Evolutionary conservation across 2,329 filamentous ascomycete genomes (phyloP), one percentile per base, ranked within the genome.

Genomic region (Penicillium sclerotiorum): DNA sequence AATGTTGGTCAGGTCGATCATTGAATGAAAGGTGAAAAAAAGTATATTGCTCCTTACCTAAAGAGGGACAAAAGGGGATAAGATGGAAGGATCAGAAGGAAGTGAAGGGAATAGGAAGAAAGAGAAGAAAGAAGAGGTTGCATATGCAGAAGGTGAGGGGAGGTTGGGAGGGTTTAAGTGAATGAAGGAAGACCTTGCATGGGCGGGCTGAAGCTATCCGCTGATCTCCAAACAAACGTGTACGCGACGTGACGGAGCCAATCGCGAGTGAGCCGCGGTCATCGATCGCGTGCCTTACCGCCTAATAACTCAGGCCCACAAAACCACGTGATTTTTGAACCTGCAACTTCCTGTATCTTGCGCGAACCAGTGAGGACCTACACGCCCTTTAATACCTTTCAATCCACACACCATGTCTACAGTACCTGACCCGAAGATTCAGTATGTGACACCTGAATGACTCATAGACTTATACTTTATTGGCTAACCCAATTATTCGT

Each of bases 361-460:
- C n/a, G n/a, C 50, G 39, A 30, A 46, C 39, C 41, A 28, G 27
- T 36, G 38, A 38, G 40, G 42, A 43, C 38, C 32, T 41, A 36
- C 46, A 49, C 48, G 38, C 56, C 64, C 49, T 65, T 65, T 62
- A 63, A 66, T 65, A 63, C 55, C 36, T 46, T 44, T 33, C 37
- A 20, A 30, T 25, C 39, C 49, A 51, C 53, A 52, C 65, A 76
- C 60, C 64, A 87, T 87, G 84, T 79, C 84, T 63, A 62, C 65
- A 51, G 56, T 48, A 49, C 53, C 58, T 40, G 84, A 87, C 72
- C 73, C 82, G 39, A 89, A 89, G 77, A 88, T 89, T 49, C 85
- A 89, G 87, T 89, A 74, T 60, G 82, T 70, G 53, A 42, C 27
- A 37, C 46, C 13, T 15, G 15, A 45, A 59, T 63, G 48, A 62